Evolutionary conservation across 768 basidiomycete species (phyloP).

Genomic region (Artomyces pyxidatus): DNA sequence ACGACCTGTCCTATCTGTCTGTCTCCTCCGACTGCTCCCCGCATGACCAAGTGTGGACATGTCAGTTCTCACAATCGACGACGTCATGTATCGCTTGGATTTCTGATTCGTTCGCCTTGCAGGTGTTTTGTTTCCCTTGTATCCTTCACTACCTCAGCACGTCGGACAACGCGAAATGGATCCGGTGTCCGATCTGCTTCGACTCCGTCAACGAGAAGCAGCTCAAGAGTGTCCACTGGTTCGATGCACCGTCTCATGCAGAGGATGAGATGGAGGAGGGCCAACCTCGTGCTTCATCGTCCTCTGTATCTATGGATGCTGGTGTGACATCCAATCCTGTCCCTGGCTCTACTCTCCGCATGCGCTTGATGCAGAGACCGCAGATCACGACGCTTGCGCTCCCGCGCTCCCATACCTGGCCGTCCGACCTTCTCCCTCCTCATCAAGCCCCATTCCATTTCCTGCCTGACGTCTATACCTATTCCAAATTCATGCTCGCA

Average conservation of each 20-base stretch:
- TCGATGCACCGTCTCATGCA: slow-evolving; percentile 39
- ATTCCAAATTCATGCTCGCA: slow-evolving; percentile 94
- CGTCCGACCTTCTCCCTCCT: slow-evolving; percentile 83
- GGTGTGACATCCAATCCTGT: slow-evolving; percentile 33
- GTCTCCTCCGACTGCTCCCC: slow-evolving; percentile 78
- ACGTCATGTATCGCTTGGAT: too few species aligned
- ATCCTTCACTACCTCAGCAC: slow-evolving; percentile 84
- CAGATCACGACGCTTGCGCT: slow-evolving; percentile 93
- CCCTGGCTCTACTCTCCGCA: slow-evolving; percentile 55
- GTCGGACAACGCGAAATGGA: slow-evolving; percentile 78
- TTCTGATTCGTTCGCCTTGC: slow-evolving; percentile 10
- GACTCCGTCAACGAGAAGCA: slow-evolving; percentile 87
- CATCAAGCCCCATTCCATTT: slow-evolving; percentile 96
- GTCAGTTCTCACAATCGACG: too few species aligned
- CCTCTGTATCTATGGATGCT: slow-evolving; percentile 34
- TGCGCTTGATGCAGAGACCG: slow-evolving; percentile 90
- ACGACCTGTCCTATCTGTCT: slow-evolving; percentile 93
- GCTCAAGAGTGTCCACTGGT: slow-evolving; percentile 91
- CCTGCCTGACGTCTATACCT: slow-evolving; percentile 81
- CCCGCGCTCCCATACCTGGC: slow-evolving; percentile 89
- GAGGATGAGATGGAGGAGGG: slow-evolving; percentile 29
- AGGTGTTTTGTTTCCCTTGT: slow-evolving; percentile 95
- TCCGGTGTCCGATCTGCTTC: slow-evolving; percentile 92
- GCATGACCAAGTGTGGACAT: slow-evolving; percentile 98
- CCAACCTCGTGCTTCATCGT: slow-evolving; percentile 35